Evolutionary conservation across 768 basidiomycete species (phyloP), one percentile per base, ranked within the genome.

Genomic region (Clitopilus hobsonii): DNA sequence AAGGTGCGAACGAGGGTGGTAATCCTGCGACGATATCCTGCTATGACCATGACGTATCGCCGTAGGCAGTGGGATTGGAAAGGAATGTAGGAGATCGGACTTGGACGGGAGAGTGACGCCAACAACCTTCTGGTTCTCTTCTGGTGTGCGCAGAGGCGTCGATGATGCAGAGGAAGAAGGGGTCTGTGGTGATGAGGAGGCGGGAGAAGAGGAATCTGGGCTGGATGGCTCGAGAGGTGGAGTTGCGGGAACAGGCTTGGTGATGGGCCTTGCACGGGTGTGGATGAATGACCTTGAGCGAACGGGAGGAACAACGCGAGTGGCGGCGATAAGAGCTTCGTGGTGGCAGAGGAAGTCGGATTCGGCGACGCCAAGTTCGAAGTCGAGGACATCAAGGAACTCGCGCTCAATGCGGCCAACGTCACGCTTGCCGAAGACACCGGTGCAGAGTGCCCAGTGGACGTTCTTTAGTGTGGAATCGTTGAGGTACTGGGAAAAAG

Each of bases 391-490:
- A 58, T 87, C 86, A 49, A 90, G 79, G 68, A 88, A 89, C 70
- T 91, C 89, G 62, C 89, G 82, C 70, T 91, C 88, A 64, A 90
- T 89, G 60, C 88, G 81, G 47, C 87, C 88, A 24, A 89, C 81
- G 62, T 91, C 89, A 36, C 88, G 82, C 67, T 88, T 89, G 60
- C 88, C 87, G 65, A 91, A 91, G 24, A 90, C 85, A 26, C 86
- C 85, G 0, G 89, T 89, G 69, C 88, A 89, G n/a, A 88, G 74
- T 7, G 88, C 86, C 91, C 91, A 94, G 68, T 94, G 91, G 50
- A 89, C 78, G 71, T 94, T 94, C 78, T 94, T 94, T 14, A 93
- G 79, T 24, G 89, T 91, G 14, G 88, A 91, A 67, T 95, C 93
- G 67, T 94, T 93, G 29, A 88, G 74, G 66, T 94, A 94, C 84